A percentile compares a stretch with the other conserved stretches of the same genome.
Evolutionary conservation across 352 stramenopile genomes (phyloP).

Genomic region (Elongisporangium undulatum): DNA sequence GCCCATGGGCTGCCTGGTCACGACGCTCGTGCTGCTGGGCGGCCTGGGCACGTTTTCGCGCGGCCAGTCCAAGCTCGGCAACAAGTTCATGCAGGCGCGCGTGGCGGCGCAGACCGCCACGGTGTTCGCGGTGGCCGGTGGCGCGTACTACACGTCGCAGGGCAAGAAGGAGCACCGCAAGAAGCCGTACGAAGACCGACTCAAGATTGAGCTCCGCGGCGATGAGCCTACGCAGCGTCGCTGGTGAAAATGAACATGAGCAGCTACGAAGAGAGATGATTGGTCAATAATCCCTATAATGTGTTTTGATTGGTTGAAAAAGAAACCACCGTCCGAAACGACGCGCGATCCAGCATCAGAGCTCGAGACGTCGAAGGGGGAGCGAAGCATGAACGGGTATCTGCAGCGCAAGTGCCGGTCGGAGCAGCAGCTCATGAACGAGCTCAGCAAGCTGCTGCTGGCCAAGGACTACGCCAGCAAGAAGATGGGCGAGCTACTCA

Average conservation of each 20-base stretch:
- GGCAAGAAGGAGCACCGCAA: slow-evolving; percentile 44
- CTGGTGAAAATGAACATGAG: slow-evolving; percentile 6
- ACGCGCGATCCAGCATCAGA: slow-evolving; percentile 18
- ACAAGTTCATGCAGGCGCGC: slow-evolving; percentile 82
- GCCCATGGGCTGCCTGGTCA: no score
- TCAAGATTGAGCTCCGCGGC: slow-evolving; percentile 51
- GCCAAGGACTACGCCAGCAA: slow-evolving; percentile 63
- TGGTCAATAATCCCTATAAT: slow-evolving; percentile 1
- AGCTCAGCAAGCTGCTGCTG: slow-evolving; percentile 56
- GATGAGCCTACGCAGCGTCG: slow-evolving; percentile 4
- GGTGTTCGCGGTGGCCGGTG: slow-evolving; percentile 54
- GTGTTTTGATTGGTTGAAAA: slow-evolving; percentile 9
- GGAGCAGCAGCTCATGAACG: slow-evolving; percentile 82
- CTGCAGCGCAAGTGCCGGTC: slow-evolving; percentile 66
- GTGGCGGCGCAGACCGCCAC: slow-evolving; percentile 68
- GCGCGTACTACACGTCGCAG: slow-evolving; percentile 35
- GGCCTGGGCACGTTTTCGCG: slow-evolving; percentile 47
- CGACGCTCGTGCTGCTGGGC: no score
- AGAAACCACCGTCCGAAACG: slow-evolving; percentile 13
- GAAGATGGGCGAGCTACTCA: slow-evolving; percentile 62
- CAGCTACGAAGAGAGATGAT: not conserved
- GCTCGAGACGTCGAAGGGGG: not conserved
- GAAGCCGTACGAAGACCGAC: slow-evolving; percentile 64
- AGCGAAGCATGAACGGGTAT: slow-evolving; percentile 57
- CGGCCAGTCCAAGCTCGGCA: slow-evolving; percentile 70